Evolutionary conservation across 768 basidiomycete genomes (phyloP), one percentile per base, ranked within the genome.

Genomic region (Naganishia vishniacii): DNA sequence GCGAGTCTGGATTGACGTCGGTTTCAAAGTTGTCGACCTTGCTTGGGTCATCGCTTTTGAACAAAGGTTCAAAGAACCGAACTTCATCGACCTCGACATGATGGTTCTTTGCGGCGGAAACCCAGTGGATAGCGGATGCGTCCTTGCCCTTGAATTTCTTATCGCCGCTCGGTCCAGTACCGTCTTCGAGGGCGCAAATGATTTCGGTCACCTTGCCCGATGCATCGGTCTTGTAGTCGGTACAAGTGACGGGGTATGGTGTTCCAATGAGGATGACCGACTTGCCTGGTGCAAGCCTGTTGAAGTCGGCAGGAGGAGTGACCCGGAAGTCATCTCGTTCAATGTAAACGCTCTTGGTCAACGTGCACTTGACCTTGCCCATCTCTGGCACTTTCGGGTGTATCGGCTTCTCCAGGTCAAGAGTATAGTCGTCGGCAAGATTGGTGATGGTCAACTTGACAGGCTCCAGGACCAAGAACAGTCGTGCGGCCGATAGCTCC

Each of bases 261-360:
- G 86, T 91, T 75, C 92, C 88, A 82, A 97, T 94, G 28, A 99
- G 80, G 16, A 95, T 95, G 45, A 98, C 95, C 0, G 91, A 91
- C 81, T 97, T 97, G 48, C 93, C 93, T 7, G 95, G 95, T 16
- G 94, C 91, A 48, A 99, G 86, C 44, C 95, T 87, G 85, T 93
- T 98, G 79, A 95, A 99, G 74, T 98, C 93, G 25, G 90, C 89
- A 11, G 74, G 71, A 73, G 94, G 92, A 69, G 89, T 84, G 37
- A 88, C 78, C 59, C 95, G 83, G 82, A 99, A 99, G 78, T 99
- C 95, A 65, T 93, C 90, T 29, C 81, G 80, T 66, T 97, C 93
- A 72, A 97, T 94, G 78, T 87, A 94, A 65, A 95, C 80, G 6
- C 84, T 86, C n/a, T 86, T 84, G 16, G 91, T 89, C 78, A 95